Evolutionary conservation across 129 eudicot genomes (phyloP), one percentile per base, ranked within the genome.

Genomic region (Pittosporum tobira): DNA sequence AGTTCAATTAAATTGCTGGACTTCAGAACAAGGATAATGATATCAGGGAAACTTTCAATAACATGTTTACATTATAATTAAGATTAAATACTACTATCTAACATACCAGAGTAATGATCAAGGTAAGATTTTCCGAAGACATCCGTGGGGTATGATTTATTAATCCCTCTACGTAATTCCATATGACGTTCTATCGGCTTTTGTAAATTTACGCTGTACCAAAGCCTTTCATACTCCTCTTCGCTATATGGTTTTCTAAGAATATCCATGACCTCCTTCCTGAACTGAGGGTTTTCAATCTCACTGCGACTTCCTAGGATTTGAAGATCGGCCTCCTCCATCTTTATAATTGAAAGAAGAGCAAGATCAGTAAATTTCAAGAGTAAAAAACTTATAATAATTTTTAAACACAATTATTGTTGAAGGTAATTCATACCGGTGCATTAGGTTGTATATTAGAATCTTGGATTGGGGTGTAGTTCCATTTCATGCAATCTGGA

Each of bases 91-190:
- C 45, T 6, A 31, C 10, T 13, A 9, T 56, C 16, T 22, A n/a
- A 31, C 61, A 30, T 55, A 55, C 61, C 61, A 55, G 19, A 7
- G 61, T 29, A 55, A 16, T 55, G 43, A 55, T 55, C 61, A 31
- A 55, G 61, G 61, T 55, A 55, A 3, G 61, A 55, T 55, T 55
- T 55, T 25, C 61, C 61, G 44, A 30, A 2, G 4, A 25, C 2
- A n/a, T 55, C 44, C 31, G 30, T 55, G 5, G 25, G 14, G n/a
- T 7, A 55, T 30, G 44, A n/a, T n/a, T n/a, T 55, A 2, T 25
- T 29, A 55, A 14, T 5, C 16, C 45, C 27, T 26, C 61, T 44
- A 3, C 61, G 61, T 34, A 55, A 30, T 55, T 55, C 61, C 31
- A 20, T 29, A 30, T 31, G 21, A 5, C 61, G 44, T 55, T 55